A percentile compares a stretch with the other conserved stretches of the same genome.
Evolutionary conservation across 1,284 basidiomycete species (phyloP).

Genomic region (Malassezia dermatis): DNA sequence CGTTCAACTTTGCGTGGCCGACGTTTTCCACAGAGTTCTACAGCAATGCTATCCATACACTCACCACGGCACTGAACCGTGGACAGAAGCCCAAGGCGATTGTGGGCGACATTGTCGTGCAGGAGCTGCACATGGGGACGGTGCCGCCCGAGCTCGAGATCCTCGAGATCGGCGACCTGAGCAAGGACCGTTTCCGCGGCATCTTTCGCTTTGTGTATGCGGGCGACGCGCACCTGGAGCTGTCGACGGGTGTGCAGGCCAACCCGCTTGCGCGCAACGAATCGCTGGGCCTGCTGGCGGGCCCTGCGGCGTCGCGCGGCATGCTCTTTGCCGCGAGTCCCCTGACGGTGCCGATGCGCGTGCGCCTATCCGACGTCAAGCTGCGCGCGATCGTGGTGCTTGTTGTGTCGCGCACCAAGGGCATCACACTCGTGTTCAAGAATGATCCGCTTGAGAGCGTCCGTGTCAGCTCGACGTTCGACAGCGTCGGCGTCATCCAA

Average conservation of each 20-base stretch:
- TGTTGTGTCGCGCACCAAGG: slow-evolving; percentile 87
- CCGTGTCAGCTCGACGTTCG: slow-evolving; percentile 93
- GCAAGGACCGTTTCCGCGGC: slow-evolving; percentile 86
- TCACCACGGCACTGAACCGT: slow-evolving; percentile 49
- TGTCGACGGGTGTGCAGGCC: slow-evolving; percentile 90
- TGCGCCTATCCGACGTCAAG: slow-evolving; percentile 86
- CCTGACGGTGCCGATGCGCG: slow-evolving; percentile 76
- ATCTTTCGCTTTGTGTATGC: slow-evolving; percentile 92
- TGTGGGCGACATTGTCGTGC: slow-evolving; percentile 90
- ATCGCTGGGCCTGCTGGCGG: slow-evolving; percentile 29
- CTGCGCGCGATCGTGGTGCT: slow-evolving; percentile 93
- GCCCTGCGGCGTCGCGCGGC: slow-evolving; percentile 30
- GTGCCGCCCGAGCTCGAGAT: slow-evolving; percentile 97
- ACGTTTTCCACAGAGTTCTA: slow-evolving; percentile 58
- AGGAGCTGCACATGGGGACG: slow-evolving; percentile 94
- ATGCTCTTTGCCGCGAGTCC: slow-evolving; percentile 45
- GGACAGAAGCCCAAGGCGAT: slow-evolving; percentile 80
- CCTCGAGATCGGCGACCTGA: slow-evolving; percentile 92
- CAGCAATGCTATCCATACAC: slow-evolving; percentile 51
- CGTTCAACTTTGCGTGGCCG: slow-evolving; percentile 95
- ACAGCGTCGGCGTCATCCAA: slow-evolving; percentile 93
- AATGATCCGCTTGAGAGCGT: slow-evolving; percentile 97
- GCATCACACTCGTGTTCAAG: slow-evolving; percentile 98
- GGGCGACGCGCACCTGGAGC: slow-evolving; percentile 88
- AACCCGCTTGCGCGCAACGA: slow-evolving; percentile 67